Evolutionary conservation across 2,329 filamentous ascomycete species (phyloP), one percentile per base, ranked within the genome.

Genomic region (Talaromyces sp.): DNA sequence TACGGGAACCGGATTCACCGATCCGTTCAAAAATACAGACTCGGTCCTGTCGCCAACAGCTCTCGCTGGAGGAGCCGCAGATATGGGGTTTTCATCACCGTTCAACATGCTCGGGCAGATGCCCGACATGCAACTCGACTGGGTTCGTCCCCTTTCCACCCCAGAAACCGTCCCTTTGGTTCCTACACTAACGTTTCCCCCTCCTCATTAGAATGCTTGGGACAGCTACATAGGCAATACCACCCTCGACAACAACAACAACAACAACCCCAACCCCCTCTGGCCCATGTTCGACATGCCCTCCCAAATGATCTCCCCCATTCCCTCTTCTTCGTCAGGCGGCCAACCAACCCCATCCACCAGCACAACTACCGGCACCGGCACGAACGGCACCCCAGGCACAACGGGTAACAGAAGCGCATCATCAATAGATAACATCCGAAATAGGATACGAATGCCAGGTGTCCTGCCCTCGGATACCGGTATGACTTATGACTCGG

Each of bases 181-280:
- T 2, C 23, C 12, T 31, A 25, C 44, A 65, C 69, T 75, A 61
- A 77, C 71, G 60, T 57, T 54, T 33, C 2, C 31, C 1, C 67
- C 66, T n/a, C n/a, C n/a, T n/a, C n/a, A n/a, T n/a, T n/a, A 88
- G 86, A 84, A 88, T 65, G 85, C 86, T 31, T 89, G 86, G 86
- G 87, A 90, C 70, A 84, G 82, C 6, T 89, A 88, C 68, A 84
- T 89, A 55, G 86, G 89, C 71, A 85, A 84, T 59, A 80, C 84
- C 5, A 80, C 72, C 6, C 66, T 80, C 37, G 80, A 81, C 55
- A 70, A 35, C 40, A 60, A 25, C 46, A 60, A 42, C 39, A 54
- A 33, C 21, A 37, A 25, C 21, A 55, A 74, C 9, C 67, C 74
- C 14, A 77, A 71, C 46, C 74, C 74, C 55, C 72, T 75, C 61